phyloP scores from a whole-genome alignment of 2,329 filamentous ascomycete genomes.

The Kalaharituber pfeilii region DNA sequence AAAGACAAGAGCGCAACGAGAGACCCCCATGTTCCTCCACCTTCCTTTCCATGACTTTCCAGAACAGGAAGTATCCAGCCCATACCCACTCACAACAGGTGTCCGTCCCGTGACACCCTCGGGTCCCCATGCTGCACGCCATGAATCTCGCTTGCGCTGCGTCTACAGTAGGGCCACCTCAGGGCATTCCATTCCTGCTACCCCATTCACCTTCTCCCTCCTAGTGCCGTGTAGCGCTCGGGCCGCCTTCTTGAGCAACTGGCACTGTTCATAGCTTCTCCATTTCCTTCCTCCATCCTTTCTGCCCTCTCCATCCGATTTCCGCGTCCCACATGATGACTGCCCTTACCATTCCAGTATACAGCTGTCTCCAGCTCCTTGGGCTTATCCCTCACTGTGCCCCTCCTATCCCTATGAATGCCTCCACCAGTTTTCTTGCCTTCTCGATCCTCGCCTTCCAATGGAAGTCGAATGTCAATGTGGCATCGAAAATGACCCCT shows the following conservation, averaged over 20 bases:
- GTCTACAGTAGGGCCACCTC: neutral
- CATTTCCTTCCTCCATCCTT: neutral
- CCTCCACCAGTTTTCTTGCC: too few species aligned
- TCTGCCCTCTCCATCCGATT: neutral
- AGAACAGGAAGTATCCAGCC: too few species aligned
- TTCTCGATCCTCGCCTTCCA: too few species aligned
- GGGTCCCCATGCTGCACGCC: neutral
- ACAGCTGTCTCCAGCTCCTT: neutral
- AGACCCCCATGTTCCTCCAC: too few species aligned
- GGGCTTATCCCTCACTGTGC: too few species aligned
- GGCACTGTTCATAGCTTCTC: neutral
- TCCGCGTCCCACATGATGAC: neutral
- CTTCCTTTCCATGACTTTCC: too few species aligned
- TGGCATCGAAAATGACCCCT: too few species aligned
- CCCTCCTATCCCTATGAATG: too few species aligned
- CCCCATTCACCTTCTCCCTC: neutral
- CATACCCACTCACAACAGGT: too few species aligned
- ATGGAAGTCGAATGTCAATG: too few species aligned
- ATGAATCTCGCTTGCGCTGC: neutral
- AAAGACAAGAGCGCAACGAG: too few species aligned
- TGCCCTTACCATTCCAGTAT: neutral
- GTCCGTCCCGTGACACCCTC: too few species aligned
- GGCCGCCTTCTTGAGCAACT: neutral
- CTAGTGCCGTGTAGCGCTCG: neutral
- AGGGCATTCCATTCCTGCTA: neutral